Conservation (phyloP, 768 basidiomycete genomes). For the Phallus indusiatus region DNA sequence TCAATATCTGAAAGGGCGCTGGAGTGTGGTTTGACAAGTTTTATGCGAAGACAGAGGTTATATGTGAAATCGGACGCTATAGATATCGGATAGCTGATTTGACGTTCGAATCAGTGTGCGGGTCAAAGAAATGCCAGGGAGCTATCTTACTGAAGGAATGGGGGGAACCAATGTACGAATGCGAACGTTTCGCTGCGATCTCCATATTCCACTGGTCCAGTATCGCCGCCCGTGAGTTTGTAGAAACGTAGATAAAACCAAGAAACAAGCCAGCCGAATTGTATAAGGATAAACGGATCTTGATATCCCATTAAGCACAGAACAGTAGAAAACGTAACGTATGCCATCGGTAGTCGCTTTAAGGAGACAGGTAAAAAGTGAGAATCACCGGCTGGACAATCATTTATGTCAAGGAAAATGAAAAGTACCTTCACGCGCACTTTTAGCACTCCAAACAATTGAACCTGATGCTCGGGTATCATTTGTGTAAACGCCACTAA, state of each 20-base stretch:
- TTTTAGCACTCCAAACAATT: slow-evolving; percentile 75
- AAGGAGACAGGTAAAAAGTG: slow-evolving; percentile 6
- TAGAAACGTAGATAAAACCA: slow-evolving; percentile 97
- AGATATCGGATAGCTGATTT: slow-evolving; percentile 60
- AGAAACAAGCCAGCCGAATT: slow-evolving; percentile 97
- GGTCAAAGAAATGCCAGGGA: background rate
- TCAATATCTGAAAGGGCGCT: slow-evolving; percentile 53
- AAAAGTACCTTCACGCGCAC: slow-evolving; percentile 77
- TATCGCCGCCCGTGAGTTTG: slow-evolving; percentile 71
- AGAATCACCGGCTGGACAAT: background rate
- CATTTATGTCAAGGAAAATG: background rate
- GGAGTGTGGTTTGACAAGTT: slow-evolving; percentile 58
- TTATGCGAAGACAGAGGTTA: slow-evolving; percentile 47
- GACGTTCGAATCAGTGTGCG: slow-evolving; percentile 5
- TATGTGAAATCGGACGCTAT: slow-evolving; percentile 59
- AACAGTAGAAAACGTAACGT: slow-evolving; percentile 83
- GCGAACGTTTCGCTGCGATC: slow-evolving; percentile 96
- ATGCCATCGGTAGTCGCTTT: slow-evolving; percentile 91
- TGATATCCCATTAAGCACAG: slow-evolving; percentile 78
- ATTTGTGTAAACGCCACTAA: slow-evolving; percentile 96
- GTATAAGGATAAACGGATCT: slow-evolving; percentile 86
- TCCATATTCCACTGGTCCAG: slow-evolving; percentile 61
- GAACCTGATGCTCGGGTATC: slow-evolving; percentile 97
- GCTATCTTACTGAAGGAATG: slow-evolving; percentile 74
- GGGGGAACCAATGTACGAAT: slow-evolving; percentile 94